Evolutionary conservation across 768 basidiomycete genomes (phyloP), one percentile per base, ranked within the genome.

Genomic region (Sistotremastrum niveocremeum): DNA sequence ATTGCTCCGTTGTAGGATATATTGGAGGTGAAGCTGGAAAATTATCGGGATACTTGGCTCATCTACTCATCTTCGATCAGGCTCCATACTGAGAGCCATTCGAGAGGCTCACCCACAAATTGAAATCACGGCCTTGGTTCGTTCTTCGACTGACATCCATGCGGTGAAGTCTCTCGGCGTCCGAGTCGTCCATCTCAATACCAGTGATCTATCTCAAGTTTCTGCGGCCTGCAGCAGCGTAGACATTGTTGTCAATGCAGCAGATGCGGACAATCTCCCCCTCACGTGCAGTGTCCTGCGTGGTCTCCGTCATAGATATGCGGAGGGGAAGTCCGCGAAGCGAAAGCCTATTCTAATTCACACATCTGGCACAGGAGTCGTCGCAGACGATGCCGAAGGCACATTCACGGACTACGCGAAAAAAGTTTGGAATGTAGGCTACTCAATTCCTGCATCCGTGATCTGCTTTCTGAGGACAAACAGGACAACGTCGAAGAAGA

Each of bases 21-120:
- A 20, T 20, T 20, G 20, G 20, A 20, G 20, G 20, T 20, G 20
- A 20, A 20, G 20, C 20, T 20, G 20, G 20, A 20, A 20, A 20
- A 20, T 20, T 20, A 20, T 20, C 20, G 20, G 20, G 20, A 20
- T 20, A 20, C 20, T 20, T 20, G 20, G 20, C 20, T 20, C 20
- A 20, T 20, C 20, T 20, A 20, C 20, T 20, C 20, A 20, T 20
- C 20, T 20, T 20, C 20, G 20, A 20, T 20, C 20, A 42, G 54
- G 54, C 44, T 60, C 66, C 4, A 63, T 68, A 37, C 57, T 65
- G 11, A 56, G 63, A 31, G 61, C 60, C 6, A 61, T 61, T 2
- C 52, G 63, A 37, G 60, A 61, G 43, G 39, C 47, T 30, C 51
- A 59, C 45, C 56, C 56, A 3, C 54, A 59, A 44, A 49, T 45